Base-by-base conservation (phyloP, 1,139 yeast species). In the Wickerhamomyces sp. region DNA sequence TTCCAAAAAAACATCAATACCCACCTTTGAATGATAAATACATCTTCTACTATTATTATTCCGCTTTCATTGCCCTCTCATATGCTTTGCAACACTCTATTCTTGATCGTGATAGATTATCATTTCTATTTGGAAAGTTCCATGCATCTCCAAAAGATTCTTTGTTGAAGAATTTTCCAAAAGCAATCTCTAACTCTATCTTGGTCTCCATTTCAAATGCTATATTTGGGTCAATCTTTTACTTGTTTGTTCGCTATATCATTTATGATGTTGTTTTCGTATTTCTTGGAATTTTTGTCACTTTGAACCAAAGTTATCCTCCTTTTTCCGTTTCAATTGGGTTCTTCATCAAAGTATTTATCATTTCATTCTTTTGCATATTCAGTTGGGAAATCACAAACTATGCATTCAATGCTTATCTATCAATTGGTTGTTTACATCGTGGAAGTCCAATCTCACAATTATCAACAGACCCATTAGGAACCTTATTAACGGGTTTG, bases 361-460 rank as follows among this genome's bases (percentile, higher is more conserved):
- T 69, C 38, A 56, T 71, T 2, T 65, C 80, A 6, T 69, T 73
- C 50, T 56, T 74, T 10, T 53, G 75, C 6, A 55, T 73, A 5
- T 55, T 74, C 37, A 57, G 72, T 23, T 85, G 90, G 86, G 90
- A 84, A 54, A 49, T 78, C 10, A 65, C 78, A 33, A 84, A 86
- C 62, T 75, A 78, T 48, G 69, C 81, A 2, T 90, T 81, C 60
- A 72, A 79, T 52, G 83, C 89, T 5, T 91, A 88, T 63, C 75
- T 91, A 59, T 76, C 90, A 9, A 75, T 87, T 50, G 96, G 97
- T 0, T 93, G 98, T 54, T 64, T 85, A 42, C 89, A 85, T 57
- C 80, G 88, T 33, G 82, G 83, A 27, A 80, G 79, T 47, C 80
- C 87, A 23, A 73, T 90, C 31, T 81, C 93, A 38, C 71, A 81